A percentile compares a stretch with the other conserved stretches of the same genome.
Conservation (phyloP, 768 basidiomycete species). For the Trametes cingulata region DNA sequence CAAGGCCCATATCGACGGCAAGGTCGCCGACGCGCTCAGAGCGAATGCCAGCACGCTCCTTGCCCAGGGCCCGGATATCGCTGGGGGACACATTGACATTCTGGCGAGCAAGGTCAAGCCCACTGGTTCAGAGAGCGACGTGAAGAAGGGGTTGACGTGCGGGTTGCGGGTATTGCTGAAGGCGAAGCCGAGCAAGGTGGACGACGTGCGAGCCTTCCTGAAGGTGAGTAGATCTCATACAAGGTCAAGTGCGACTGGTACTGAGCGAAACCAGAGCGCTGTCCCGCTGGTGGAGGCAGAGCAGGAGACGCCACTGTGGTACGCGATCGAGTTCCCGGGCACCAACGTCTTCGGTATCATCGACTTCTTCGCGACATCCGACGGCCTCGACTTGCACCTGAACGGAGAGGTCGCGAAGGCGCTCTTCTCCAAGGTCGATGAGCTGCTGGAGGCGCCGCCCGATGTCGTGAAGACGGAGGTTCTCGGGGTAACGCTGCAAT, state of each 20-base stretch:
- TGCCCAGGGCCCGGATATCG: conserved; percentile 31
- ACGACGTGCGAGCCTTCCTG: conserved; percentile 38
- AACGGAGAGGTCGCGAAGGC: conserved; percentile 38
- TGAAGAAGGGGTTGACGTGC: conserved; percentile 31
- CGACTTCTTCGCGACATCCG: conserved; percentile 39
- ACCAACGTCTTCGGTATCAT: conserved; percentile 40
- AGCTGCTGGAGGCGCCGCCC: conserved; percentile 32
- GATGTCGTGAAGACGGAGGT: conserved; percentile 37
- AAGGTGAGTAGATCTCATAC: conserved; percentile 27
- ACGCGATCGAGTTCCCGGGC: conserved; percentile 40
- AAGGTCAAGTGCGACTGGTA: not conserved
- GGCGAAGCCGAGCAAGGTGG: conserved; percentile 39
- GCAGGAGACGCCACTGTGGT: conserved; percentile 39
- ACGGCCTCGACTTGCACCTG: conserved; percentile 37
- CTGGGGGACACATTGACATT: conserved; percentile 25
- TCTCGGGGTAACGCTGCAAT: conserved; percentile 30
- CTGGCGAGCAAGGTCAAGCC: conserved; percentile 36
- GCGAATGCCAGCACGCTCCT: conserved; percentile 35
- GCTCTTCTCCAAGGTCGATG: conserved; percentile 36
- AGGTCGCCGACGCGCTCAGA: conserved; percentile 38
- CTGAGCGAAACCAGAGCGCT: conserved; percentile 28
- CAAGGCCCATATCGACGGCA: conserved; percentile 37
- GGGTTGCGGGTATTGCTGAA: conserved; percentile 38
- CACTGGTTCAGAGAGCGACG: conserved; percentile 11
- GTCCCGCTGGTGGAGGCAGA: conserved; percentile 39